Evolutionary conservation across 306 rosid species (phyloP), one percentile per base, ranked within the genome.

Genomic region (Purshia tridentata): DNA sequence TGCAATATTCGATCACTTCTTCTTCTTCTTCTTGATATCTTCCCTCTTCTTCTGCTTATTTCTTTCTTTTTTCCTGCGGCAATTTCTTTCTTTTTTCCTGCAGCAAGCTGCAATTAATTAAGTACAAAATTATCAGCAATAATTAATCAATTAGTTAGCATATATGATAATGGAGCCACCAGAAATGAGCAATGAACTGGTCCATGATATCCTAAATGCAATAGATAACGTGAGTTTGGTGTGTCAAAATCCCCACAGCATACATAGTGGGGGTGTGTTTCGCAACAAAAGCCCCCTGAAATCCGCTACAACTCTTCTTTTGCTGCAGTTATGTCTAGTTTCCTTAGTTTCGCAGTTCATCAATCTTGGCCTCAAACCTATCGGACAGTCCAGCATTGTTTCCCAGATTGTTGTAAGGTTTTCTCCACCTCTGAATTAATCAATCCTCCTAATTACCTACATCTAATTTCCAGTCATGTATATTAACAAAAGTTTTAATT

Each of bases 351-450:
- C 92, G 3, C 87, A 80, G 65, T 22, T 77, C 23, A 55, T 87
- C 11, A 57, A 82, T 44, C 0, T 49, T 45, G 69, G 76, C 54
- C 84, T 91, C 66, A 81, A 3, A 66, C 90, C 87, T 14, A 39
- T 91, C 10, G 94, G 97, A 49, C 97, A 90, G 70, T 80, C 92
- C 77, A 62, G 81, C 29, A 45, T 88, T 54, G 92, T 91, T n/a
- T 74, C 97, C 12, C 90, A 88, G 15, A 85, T 91, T 61, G 76
- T 91, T 59, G 97, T 91, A 86, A 83, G 91, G 14, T 5, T 47
- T 49, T 54, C 61, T 47, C 18, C 20, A 15, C 10, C 20, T 18
- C 10, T 8, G 4, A 29, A 29, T 29, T 29, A 29, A 29, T 29
- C 35, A 29, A 29, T 29, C 35, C 35, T 29, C 35, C 35, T 29